A percentile compares a stretch with the other conserved stretches of the same genome.
Conservation (phyloP, 805 yeast genomes). For the Ogataea wickerhamii region DNA sequence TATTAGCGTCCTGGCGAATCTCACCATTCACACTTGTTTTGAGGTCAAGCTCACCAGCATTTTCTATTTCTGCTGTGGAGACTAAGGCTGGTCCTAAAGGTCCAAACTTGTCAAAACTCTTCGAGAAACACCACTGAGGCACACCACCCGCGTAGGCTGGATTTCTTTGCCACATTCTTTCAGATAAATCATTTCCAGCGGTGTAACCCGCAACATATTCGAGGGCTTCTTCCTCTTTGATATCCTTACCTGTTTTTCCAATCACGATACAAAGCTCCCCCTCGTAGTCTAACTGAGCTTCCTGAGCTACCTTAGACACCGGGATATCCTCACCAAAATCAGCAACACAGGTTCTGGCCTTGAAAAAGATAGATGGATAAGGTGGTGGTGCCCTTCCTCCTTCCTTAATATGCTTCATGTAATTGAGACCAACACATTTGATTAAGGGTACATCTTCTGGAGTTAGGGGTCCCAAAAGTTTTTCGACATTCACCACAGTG, state of each 20-base stretch:
- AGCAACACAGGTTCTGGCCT: slow-evolving; percentile 2
- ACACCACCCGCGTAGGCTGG: slow-evolving; percentile 38
- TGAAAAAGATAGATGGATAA: slow-evolving; percentile 3
- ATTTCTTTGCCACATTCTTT: slow-evolving; percentile 53
- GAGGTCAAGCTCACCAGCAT: slow-evolving; percentile 37
- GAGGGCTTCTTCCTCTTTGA: slow-evolving; percentile 40
- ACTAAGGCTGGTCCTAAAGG: slow-evolving; percentile 56
- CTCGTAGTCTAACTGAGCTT: slow-evolving; percentile 45
- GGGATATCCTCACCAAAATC: slow-evolving; percentile 21
- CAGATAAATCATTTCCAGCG: slow-evolving; percentile 54
- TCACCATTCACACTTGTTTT: slow-evolving; percentile 45
- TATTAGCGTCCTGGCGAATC: slow-evolving; percentile 41
- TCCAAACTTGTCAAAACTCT: slow-evolving; percentile 54
- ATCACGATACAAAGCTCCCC: slow-evolving; percentile 52
- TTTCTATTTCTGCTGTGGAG: slow-evolving; percentile 23
- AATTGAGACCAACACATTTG: slow-evolving; percentile 51
- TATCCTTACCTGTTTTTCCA: slow-evolving; percentile 46
- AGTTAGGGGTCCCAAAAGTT: slow-evolving; percentile 40
- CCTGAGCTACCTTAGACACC: slow-evolving; percentile 40
- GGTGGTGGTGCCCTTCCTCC: slow-evolving; percentile 5
- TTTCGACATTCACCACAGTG: slow-evolving; percentile 30
- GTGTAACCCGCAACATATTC: slow-evolving; percentile 49
- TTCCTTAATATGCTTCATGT: slow-evolving; percentile 41
- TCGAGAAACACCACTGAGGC: slow-evolving; percentile 50
- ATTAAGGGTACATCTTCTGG: slow-evolving; percentile 36